A percentile compares a stretch with the other conserved stretches of the same genome.
These are phyloP conservation scores for Polysphondylium violaceum DNA, from an alignment of 78 protist genomes.

Conservation along the genomic window DNA sequence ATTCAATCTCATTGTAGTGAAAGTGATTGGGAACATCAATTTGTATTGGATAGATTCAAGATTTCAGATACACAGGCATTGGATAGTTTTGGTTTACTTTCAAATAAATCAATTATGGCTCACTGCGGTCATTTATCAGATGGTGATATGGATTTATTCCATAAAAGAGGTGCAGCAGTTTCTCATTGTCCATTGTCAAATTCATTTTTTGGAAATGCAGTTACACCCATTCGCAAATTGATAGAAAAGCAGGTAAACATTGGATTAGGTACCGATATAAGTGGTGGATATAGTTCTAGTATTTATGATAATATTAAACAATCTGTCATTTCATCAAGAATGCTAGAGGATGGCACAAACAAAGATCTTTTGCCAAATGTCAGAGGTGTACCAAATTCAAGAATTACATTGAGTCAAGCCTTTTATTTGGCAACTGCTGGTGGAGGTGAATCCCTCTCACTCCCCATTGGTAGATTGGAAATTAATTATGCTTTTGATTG, in stretches of 20 bases:
- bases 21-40: slow-evolving; percentile 72
- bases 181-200: slow-evolving; percentile 91
- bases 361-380: slow-evolving; percentile 34
- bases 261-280: slow-evolving; percentile 93
- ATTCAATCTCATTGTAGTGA: slow-evolving; percentile 91
- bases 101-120: slow-evolving; percentile 84
- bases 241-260: slow-evolving; percentile 65
- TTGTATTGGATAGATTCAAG: no score
- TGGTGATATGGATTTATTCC: slow-evolving; percentile 68
- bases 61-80: slow-evolving; percentile 65
- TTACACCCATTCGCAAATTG: slow-evolving; percentile 49
- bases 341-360: not conserved
- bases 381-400: no score
- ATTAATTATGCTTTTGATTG: no score
- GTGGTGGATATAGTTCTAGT: slow-evolving; percentile 92
- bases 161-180: slow-evolving; percentile 41
- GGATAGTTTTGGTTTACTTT: slow-evolving; percentile 65
- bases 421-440: slow-evolving; percentile 90
- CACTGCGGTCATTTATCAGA: slow-evolving; percentile 85
- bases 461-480: no score
- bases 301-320: slow-evolving; percentile 85
- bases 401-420: no score
- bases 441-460: slow-evolving; percentile 89
- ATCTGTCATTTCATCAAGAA: slow-evolving; percentile 46
- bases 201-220: slow-evolving; percentile 73